These are phyloP conservation scores for Lactarius hatsudake DNA, from an alignment of 768 basidiomycete species.

Conservation along the genomic window DNA sequence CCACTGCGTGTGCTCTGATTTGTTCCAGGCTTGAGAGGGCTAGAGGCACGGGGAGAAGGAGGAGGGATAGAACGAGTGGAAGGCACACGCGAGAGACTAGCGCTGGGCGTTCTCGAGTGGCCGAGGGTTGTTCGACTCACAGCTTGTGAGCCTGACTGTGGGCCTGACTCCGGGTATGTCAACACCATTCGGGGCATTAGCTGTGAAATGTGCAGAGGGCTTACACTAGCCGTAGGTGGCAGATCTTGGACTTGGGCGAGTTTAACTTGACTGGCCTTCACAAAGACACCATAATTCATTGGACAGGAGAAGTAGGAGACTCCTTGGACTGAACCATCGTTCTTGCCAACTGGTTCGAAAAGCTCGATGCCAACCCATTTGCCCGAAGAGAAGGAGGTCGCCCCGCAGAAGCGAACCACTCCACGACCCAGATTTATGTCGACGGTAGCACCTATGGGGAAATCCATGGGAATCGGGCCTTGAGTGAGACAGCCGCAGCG, in stretches of 20 bases:
- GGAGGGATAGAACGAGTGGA: constrained; percentile 23
- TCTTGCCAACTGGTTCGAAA: constrained; percentile 83
- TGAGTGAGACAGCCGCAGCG: background rate
- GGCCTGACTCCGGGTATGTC: constrained; percentile 10
- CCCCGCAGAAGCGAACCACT: constrained; percentile 79
- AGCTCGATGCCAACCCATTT: constrained; percentile 97
- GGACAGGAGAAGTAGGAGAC: constrained; percentile 79
- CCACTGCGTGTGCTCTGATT: constrained; percentile 16
- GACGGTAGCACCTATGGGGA: constrained; percentile 70
- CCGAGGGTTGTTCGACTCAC: constrained; percentile 8
- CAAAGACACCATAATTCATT: constrained; percentile 80
- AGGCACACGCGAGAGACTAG: constrained; percentile 19
- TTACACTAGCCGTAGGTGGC: constrained; percentile 4
- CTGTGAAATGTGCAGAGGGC: background rate
- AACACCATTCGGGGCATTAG: background rate
- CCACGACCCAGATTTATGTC: constrained; percentile 80
- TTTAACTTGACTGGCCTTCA: constrained; percentile 82
- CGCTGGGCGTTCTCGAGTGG: constrained; percentile 21
- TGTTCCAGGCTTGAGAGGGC: constrained; percentile 21
- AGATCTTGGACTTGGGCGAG: constrained; percentile 37
- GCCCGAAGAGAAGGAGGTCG: constrained; percentile 80
- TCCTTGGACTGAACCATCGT: constrained; percentile 86
- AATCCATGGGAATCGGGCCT: constrained; percentile 36
- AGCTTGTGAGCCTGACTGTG: constrained; percentile 12
- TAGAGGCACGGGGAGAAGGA: constrained; percentile 24